Evolutionary conservation across 164 flowering plant species (phyloP), one percentile per base, ranked within the genome.

Genomic region (Nymphaea colorata): DNA sequence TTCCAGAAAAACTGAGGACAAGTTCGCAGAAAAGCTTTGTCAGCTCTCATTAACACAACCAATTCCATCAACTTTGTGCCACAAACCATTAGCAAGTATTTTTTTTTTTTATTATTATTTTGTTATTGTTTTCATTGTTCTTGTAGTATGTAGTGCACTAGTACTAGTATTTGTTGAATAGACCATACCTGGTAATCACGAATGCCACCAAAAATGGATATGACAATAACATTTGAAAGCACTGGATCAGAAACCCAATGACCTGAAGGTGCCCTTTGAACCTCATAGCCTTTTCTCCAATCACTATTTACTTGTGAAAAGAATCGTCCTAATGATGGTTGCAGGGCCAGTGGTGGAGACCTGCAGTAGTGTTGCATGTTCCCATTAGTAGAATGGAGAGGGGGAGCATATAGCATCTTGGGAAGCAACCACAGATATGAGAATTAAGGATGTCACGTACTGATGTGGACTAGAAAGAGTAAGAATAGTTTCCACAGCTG

Each of bases 401-500:
- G 15, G 5, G 11, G 0, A 45, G 53, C 11, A 25, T 25, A 25
- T 25, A 25, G 53, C 53, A 45, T 45, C 53, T 45, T 45, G 36
- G 36, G 36, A 25, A 25, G 36, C 36, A 25, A 25, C 36, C 36
- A 25, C 36, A 25, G 36, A 25, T 25, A 5, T 45, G 53, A 45
- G 53, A 45, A 10, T 10, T 45, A 45, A 61, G 5, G 15, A 61
- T 5, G 63, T 16, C 66, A 65, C 88, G 83, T 76, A 95, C 99
- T 88, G 98, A 73, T 95, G 99, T 10, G 99, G 97, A 59, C 85
- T 83, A 72, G 99, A 90, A 76, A 95, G 98, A 2, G 99, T 92
- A 66, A 95, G 78, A 75, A 95, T 70, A 65, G 98, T 92, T 81
- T 90, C 93, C 71, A 95, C 94, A 36, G 96, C 89, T 62, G 79